These are phyloP conservation scores for Camelina laxa DNA, from an alignment of 345 rosid genomes.

Conservation along the genomic window DNA sequence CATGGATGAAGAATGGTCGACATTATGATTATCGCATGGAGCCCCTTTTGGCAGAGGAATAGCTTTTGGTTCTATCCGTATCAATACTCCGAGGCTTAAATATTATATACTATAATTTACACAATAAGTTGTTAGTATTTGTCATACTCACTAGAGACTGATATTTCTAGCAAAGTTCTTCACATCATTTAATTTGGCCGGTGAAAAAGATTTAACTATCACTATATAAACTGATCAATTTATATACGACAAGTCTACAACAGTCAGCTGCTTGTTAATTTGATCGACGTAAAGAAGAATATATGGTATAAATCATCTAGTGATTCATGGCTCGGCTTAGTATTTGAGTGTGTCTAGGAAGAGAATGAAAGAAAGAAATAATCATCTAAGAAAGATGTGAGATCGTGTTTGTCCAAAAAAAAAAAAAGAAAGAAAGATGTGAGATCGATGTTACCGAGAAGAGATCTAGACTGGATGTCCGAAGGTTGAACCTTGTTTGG, in stretches of 20 bases:
- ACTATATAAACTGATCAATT: neutral
- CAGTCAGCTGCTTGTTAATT: neutral
- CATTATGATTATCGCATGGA: slow-evolving; percentile 63
- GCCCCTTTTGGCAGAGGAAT: slow-evolving; percentile 44
- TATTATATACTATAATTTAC: neutral
- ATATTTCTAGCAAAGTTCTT: neutral
- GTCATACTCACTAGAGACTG: neutral
- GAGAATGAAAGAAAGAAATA: neutral
- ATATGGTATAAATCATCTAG: neutral
- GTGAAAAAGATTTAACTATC: neutral
- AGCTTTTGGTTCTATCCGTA: slow-evolving; percentile 26
- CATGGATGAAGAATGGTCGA: slow-evolving; percentile 50
- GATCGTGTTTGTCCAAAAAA: too few relatives aligned
- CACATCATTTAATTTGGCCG: neutral
- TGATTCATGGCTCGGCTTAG: neutral
- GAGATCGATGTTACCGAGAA: neutral
- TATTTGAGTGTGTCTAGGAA: neutral
- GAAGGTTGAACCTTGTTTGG: neutral
- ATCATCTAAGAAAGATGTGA: neutral
- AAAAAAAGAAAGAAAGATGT: neutral
- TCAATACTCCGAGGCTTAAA: neutral
- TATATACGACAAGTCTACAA: neutral
- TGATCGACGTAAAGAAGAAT: neutral
- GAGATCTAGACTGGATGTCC: neutral
- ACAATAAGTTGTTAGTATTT: neutral